Conservation (phyloP, 176 grass and related monocot species). For the Bonia amplexicaulis region DNA sequence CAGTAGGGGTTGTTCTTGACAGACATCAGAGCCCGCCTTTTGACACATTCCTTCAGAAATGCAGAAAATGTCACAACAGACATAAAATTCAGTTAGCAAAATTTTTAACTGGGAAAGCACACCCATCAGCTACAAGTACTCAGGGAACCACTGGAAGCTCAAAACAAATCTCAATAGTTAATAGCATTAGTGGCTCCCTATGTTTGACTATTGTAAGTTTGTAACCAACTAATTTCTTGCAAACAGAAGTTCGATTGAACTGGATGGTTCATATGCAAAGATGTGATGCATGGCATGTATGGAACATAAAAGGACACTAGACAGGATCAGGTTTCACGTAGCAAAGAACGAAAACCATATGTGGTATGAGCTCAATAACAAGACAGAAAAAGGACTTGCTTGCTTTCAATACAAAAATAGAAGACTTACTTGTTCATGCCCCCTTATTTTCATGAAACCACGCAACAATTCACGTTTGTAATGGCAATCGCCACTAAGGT, state of each 20-base stretch:
- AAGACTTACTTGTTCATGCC: constrained; percentile 79
- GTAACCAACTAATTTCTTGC: neutral
- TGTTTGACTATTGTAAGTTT: neutral
- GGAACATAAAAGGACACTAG: neutral
- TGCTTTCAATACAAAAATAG: neutral
- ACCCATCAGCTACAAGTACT: neutral
- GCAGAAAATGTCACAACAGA: constrained; percentile 5
- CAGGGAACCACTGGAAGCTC: neutral
- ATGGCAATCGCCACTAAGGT: constrained; percentile 92
- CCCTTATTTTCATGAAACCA: constrained; percentile 89
- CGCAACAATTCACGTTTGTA: constrained; percentile 81
- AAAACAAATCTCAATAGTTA: neutral
- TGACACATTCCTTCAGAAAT: constrained; percentile 75
- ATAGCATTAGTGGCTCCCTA: neutral
- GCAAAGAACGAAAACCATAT: neutral
- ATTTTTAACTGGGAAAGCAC: neutral
- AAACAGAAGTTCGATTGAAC: neutral
- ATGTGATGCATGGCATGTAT: neutral
- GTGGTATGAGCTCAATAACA: neutral
- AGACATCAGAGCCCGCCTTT: constrained; percentile 66
- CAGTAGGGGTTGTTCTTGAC: constrained; percentile 66
- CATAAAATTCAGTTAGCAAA: constrained; percentile 1
- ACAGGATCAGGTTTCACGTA: neutral
- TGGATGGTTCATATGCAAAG: neutral
- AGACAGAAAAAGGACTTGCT: neutral